phyloP scores from a whole-genome alignment of 345 rosid species.

The Camelina laxa region DNA sequence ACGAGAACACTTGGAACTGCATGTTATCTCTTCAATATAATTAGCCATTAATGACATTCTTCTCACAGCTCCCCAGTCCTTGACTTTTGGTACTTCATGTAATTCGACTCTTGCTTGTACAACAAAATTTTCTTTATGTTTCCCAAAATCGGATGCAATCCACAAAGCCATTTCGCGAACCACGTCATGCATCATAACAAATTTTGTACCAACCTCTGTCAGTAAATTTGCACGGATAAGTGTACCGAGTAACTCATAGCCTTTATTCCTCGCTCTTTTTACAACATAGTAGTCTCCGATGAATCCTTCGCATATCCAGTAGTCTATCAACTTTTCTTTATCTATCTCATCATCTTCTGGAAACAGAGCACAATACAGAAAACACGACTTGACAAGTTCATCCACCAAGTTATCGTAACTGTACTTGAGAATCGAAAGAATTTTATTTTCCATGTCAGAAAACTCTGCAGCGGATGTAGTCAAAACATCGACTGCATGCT shows the following conservation, averaged over 20 bases:
- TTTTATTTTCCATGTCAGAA: not conserved
- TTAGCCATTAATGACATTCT: slow-evolving; percentile 41
- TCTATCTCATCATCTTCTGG: not conserved
- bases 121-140: not conserved
- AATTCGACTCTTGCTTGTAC: not conserved
- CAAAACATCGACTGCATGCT: not conserved
- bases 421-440: not conserved
- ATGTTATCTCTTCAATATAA: slow-evolving; percentile 19
- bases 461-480: not conserved
- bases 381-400: not conserved
- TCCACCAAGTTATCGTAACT: not conserved
- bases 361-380: not conserved
- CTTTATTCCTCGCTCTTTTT: not conserved
- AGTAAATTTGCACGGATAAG: not conserved
- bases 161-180: not conserved
- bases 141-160: slow-evolving; percentile 1
- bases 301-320: not conserved
- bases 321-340: not conserved
- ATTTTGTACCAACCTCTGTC: not conserved
- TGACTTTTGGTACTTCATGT: slow-evolving; percentile 5
- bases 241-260: not conserved
- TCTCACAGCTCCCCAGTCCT: slow-evolving; percentile 12
- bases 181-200: not conserved
- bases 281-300: not conserved
- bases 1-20: slow-evolving; percentile 25